These are phyloP conservation scores for Exobasidium rhododendri DNA, from an alignment of 1,284 basidiomycete genomes.

Conservation along the genomic window DNA sequence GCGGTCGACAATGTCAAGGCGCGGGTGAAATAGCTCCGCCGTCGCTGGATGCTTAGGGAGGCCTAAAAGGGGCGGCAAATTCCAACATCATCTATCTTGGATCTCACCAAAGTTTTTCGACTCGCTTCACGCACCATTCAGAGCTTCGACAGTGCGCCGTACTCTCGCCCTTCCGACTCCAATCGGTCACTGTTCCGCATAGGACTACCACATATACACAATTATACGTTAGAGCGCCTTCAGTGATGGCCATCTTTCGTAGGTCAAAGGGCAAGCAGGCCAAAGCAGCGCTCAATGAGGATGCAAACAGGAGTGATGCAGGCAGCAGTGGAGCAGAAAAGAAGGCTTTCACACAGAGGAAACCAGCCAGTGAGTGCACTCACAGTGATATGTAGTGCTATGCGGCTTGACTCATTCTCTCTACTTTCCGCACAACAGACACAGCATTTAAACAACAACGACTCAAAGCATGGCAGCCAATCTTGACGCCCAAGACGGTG, in stretches of 20 bases:
- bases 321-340: conserved; percentile 32
- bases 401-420: background rate
- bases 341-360: conserved; percentile 43
- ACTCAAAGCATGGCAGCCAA: conserved; percentile 99
- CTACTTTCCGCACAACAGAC: conserved; percentile 60
- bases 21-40: too few relatives aligned
- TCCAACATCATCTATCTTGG: too few relatives aligned
- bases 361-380: conserved; percentile 38
- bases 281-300: conserved; percentile 25
- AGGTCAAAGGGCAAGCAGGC: conserved; percentile 26
- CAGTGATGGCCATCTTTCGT: conserved; percentile 34
- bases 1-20: too few relatives aligned
- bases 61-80: too few relatives aligned
- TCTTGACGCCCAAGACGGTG: conserved; percentile 94
- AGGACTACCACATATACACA: too few relatives aligned
- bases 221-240: too few relatives aligned
- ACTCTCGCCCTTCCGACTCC: too few relatives aligned
- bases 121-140: too few relatives aligned
- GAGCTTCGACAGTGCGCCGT: too few relatives aligned
- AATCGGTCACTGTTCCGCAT: too few relatives aligned
- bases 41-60: too few relatives aligned
- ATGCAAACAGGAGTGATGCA: conserved; percentile 26
- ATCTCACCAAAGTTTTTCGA: too few relatives aligned
- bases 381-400: background rate
- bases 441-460: conserved; percentile 99